Base-by-base conservation (phyloP, 2,329 filamentous ascomycete species). In the Herpotrichia juniperi region DNA sequence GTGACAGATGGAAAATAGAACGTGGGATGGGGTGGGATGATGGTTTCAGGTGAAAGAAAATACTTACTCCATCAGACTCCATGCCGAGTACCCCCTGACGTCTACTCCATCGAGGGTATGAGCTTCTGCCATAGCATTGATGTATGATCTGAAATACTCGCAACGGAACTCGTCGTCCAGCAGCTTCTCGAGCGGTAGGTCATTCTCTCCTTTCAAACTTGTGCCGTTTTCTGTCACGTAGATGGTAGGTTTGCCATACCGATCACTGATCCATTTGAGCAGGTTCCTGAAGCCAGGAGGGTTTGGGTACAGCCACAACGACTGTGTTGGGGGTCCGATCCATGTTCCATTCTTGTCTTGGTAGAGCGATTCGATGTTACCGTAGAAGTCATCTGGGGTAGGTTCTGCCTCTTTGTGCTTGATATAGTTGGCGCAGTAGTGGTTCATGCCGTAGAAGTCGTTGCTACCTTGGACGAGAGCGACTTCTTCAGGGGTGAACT, bases 371-470 rank as follows among this genome's bases (percentile, higher is more conserved):
- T 94, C 89, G 30, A 96, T 77, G 73, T 96, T 89, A 47, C 91
- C 91, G 11, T 85, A 77, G 73, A 85, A 86, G 76, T 96, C 91
- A 45, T 88, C 81, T 3, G 78, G 77, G 1, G 83, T 80, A 0
- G 89, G 76, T 42, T 81, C 76, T 6, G 81, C 82, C 7, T 83
- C 81, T 67, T 85, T 84, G 76, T 93, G 87, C 72, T 86, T 87
- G 77, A 96, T 87, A 77, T 90, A 96, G 80, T 94, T 90, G 68
- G 90, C 88, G 45, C 90, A 93, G 80, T 96, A 96, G 80, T 92
- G 89, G 80, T 96, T 96, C 90, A 93, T 93, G 73, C 90, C 91
- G 74, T 96, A 96, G 76, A 96, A 96, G 79, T 96, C 91, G 73
- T 94, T 94, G 69, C 87, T 91, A n/a, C 89, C 90, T 66, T 88